These are phyloP conservation scores for Globisporangium uncinulatum DNA, from an alignment of 352 stramenopile species.

Conservation along the genomic window DNA sequence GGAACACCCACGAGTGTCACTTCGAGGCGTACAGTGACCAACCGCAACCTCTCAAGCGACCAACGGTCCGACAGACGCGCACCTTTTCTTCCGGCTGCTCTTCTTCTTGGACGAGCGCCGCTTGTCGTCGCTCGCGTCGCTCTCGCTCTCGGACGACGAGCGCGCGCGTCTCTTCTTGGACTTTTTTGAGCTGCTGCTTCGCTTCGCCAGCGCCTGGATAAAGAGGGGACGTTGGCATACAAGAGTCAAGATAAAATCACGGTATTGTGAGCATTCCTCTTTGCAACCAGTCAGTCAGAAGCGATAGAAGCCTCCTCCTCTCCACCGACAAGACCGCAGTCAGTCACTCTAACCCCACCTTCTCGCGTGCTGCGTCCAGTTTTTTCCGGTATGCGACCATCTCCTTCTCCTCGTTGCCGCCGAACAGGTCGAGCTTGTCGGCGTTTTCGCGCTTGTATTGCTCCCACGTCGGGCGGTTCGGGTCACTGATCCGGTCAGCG, in stretches of 20 bases:
- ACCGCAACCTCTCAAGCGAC: neutral
- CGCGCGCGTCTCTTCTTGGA: slow-evolving; percentile 71
- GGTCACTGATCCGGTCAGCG: slow-evolving; percentile 90
- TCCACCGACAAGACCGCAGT: too few relatives aligned
- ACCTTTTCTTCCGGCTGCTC: slow-evolving; percentile 77
- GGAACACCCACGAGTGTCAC: slow-evolving; percentile 12
- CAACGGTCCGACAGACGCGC: slow-evolving; percentile 11
- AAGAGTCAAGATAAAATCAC: slow-evolving; percentile 5
- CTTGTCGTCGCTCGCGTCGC: slow-evolving; percentile 38
- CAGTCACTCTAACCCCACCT: slow-evolving; percentile 26
- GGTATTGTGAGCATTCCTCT: neutral
- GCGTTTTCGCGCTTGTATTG: slow-evolving; percentile 96
- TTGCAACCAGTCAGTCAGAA: neutral
- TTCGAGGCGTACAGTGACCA: neutral
- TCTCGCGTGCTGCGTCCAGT: slow-evolving; percentile 88
- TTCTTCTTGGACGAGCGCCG: slow-evolving; percentile 50
- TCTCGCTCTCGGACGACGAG: slow-evolving; percentile 46
- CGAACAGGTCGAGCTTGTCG: slow-evolving; percentile 88
- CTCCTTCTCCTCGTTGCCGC: slow-evolving; percentile 84
- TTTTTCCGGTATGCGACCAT: slow-evolving; percentile 93
- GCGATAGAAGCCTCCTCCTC: too few relatives aligned
- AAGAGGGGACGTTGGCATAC: too few relatives aligned
- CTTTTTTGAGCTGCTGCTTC: slow-evolving; percentile 62
- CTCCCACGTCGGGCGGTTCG: slow-evolving; percentile 94
- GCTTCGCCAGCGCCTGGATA: slow-evolving; percentile 52